Conservation (phyloP, 2,329 filamentous ascomycete genomes). For the Hymenoscyphus fructigenus region DNA sequence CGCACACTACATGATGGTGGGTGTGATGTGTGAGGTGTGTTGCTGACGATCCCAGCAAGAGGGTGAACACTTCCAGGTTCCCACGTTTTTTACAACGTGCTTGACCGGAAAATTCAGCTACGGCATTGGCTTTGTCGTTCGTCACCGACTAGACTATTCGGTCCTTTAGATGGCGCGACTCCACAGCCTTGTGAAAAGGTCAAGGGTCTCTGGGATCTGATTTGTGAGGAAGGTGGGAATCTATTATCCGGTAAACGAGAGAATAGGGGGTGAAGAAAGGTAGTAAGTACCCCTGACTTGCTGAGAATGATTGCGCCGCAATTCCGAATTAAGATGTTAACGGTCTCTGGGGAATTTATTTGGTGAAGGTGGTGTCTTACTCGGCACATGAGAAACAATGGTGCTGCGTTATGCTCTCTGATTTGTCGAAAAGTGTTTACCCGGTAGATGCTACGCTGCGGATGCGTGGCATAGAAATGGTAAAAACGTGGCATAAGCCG, state of each 20-base stretch:
- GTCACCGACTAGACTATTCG: constrained; percentile 5
- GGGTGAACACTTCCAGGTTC: not conserved
- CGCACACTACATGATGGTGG: not conserved
- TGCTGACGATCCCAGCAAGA: not conserved
- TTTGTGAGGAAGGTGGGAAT: not conserved
- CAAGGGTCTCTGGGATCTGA: not conserved
- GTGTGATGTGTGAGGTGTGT: not conserved
- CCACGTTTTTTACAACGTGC: constrained; percentile 11
- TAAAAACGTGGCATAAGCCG: constrained; percentile 2
- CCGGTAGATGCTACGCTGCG: not conserved
- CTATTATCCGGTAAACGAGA: not conserved
- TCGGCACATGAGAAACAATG: not conserved
- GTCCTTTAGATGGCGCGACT: constrained; percentile 3
- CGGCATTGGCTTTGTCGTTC: not conserved
- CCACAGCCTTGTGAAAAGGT: not conserved
- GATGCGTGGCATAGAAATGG: not conserved
- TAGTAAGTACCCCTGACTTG: not conserved
- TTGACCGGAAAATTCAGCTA: constrained; percentile 3
- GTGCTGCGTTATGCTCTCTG: not conserved
- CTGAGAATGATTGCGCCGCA: not conserved
- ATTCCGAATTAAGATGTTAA: not conserved
- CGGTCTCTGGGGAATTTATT: constrained; percentile 4
- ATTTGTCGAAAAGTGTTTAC: not conserved
- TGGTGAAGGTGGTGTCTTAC: not conserved
- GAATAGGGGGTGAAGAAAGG: not conserved